Percentiles rank a stretch among this genome's conserved stretches.
phyloP scores from a whole-genome alignment of 495 filamentous ascomycete genomes.

The Aspergillus olivimuriae region DNA sequence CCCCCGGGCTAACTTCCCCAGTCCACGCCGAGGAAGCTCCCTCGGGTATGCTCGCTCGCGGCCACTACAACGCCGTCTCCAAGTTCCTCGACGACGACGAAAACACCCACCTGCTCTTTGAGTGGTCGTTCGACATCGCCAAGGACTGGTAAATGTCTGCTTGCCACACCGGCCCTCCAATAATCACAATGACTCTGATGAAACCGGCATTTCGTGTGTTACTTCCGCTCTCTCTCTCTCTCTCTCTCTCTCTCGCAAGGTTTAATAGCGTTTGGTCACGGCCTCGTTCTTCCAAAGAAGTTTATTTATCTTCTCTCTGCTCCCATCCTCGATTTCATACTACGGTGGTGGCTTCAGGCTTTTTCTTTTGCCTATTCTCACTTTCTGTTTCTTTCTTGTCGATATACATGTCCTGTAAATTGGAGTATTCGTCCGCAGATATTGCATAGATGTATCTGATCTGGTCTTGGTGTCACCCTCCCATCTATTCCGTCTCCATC shows the following conservation, averaged over 20 bases:
- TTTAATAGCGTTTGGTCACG: slow-evolving; percentile 14
- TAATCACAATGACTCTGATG: no score
- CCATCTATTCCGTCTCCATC: no score
- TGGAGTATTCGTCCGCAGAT: not conserved
- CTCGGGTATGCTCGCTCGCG: slow-evolving; percentile 78
- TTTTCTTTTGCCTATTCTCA: no score
- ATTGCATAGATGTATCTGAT: slow-evolving; percentile 3
- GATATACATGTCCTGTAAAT: slow-evolving; percentile 1
- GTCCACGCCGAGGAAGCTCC: slow-evolving; percentile 88
- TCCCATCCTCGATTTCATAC: no score
- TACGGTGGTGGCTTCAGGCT: no score
- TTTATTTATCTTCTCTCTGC: no score
- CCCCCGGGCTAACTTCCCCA: slow-evolving; percentile 23
- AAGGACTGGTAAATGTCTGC: slow-evolving; percentile 78
- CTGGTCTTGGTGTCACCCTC: no score
- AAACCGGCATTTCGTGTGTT: slow-evolving; percentile 4
- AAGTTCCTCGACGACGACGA: slow-evolving; percentile 92
- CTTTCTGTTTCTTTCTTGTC: not conserved
- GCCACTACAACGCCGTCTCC: slow-evolving; percentile 76
- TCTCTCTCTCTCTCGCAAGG: not conserved
- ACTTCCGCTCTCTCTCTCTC: not conserved
- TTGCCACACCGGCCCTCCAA: no score
- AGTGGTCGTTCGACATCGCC: slow-evolving; percentile 89
- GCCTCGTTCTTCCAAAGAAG: no score
- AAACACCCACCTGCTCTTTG: slow-evolving; percentile 76